phyloP scores from a whole-genome alignment of 2,329 filamentous ascomycete species.

The Fusarium sambucinum region DNA sequence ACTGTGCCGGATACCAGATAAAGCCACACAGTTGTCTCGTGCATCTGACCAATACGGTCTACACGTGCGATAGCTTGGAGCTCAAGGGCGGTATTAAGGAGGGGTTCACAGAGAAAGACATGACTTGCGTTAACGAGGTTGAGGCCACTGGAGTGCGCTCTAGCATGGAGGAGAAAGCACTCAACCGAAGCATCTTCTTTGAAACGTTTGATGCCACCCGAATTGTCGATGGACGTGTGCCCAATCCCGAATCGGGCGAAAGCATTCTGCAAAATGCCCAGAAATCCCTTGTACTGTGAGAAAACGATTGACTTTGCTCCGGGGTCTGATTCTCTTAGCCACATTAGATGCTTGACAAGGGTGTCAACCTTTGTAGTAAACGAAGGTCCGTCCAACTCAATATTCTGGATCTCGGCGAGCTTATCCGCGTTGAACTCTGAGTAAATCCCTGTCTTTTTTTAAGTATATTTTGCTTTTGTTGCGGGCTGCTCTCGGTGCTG shows the following conservation, averaged over 20 bases:
- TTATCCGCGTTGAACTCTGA: constrained; percentile 77
- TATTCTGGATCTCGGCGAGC: constrained; percentile 82
- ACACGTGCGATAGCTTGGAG: constrained; percentile 95
- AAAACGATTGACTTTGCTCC: constrained; percentile 95
- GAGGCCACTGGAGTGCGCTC: constrained; percentile 87
- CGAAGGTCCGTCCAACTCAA: constrained; percentile 78
- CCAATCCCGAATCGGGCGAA: constrained; percentile 80
- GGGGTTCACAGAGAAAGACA: constrained; percentile 92
- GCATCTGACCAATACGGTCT: constrained; percentile 90
- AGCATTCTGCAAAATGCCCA: constrained; percentile 77
- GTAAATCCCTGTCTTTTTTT: constrained; percentile 72
- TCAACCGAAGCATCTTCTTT: constrained; percentile 79
- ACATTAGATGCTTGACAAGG: constrained; percentile 82
- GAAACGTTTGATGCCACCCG: constrained; percentile 79
- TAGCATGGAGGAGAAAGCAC: constrained; percentile 89
- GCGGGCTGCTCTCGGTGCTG: constrained; percentile 18
- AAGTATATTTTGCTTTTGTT: constrained; percentile 33
- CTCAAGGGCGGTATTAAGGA: constrained; percentile 93
- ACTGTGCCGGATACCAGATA: constrained; percentile 93
- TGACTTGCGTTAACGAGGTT: constrained; percentile 94
- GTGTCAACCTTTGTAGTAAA: constrained; percentile 94
- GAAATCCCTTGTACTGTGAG: constrained; percentile 85
- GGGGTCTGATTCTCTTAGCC: constrained; percentile 85
- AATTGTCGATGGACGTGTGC: constrained; percentile 75
- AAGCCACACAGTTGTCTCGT: constrained; percentile 93